Percentiles rank a stretch among this genome's conserved stretches.
Conservation (phyloP, 257 asterid genomes). For the Agastache rugosa region DNA sequence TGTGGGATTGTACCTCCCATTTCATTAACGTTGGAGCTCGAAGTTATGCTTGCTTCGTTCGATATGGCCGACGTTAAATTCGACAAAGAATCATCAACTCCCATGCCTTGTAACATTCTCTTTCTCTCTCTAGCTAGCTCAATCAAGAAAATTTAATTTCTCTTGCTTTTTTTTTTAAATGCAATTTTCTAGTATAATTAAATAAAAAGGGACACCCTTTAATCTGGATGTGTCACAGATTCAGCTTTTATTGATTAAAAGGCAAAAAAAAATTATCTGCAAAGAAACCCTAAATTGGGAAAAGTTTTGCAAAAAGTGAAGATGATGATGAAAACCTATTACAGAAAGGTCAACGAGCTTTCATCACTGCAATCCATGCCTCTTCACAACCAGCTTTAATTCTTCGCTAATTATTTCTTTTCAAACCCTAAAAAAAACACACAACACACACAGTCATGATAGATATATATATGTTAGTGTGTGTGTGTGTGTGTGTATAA, state of each 20-base stretch:
- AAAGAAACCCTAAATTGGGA: slow-evolving; percentile 49
- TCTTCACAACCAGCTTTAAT: slow-evolving; percentile 9
- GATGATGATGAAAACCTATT: slow-evolving; percentile 37
- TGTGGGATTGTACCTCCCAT: slow-evolving; percentile 39
- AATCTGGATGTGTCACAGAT: neutral
- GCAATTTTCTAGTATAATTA: neutral
- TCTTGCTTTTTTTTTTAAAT: neutral
- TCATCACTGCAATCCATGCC: slow-evolving; percentile 18
- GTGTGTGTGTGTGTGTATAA: neutral
- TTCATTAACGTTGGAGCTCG: slow-evolving; percentile 52
- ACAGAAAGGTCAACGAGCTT: slow-evolving; percentile 43
- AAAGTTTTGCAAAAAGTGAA: slow-evolving; percentile 37
- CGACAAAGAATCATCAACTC: slow-evolving; percentile 60
- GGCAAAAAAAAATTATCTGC: slow-evolving; percentile 4
- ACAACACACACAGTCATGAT: neutral
- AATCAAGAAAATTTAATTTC: neutral
- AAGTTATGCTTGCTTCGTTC: slow-evolving; percentile 67
- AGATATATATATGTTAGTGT: neutral
- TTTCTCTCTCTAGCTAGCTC: neutral
- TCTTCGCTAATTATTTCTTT: slow-evolving; percentile 13
- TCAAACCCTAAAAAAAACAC: slow-evolving; percentile 38
- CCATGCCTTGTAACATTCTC: slow-evolving; percentile 44
- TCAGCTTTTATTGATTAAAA: slow-evolving; percentile 11
- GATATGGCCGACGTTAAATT: slow-evolving; percentile 73
- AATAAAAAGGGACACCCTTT: neutral